phyloP scores from a whole-genome alignment of 805 yeast species.

The Wickerhamiella slavikovae region DNA sequence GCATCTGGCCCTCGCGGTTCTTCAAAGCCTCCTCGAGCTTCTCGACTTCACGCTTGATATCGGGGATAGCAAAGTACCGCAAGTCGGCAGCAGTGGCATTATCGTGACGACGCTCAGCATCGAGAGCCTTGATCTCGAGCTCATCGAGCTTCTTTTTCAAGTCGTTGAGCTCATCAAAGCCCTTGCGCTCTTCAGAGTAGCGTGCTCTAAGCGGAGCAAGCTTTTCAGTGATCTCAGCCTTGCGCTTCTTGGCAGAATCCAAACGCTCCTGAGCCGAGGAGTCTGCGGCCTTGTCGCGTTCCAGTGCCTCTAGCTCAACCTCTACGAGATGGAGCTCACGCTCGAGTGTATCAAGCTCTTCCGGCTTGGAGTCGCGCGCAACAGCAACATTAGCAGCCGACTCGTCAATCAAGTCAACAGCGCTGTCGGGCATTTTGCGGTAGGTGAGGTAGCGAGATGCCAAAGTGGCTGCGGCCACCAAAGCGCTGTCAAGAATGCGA shows the following conservation, averaged over 20 bases:
- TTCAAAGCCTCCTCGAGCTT: conserved; percentile 65
- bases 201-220: conserved; percentile 69
- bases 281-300: conserved; percentile 80
- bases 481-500: conserved; percentile 80
- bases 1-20: conserved; percentile 39
- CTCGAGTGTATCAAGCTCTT: conserved; percentile 82
- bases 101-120: conserved; percentile 94
- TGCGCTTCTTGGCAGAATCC: conserved; percentile 52
- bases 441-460: conserved; percentile 90
- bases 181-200: conserved; percentile 68
- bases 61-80: conserved; percentile 94
- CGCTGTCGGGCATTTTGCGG: conserved; percentile 91
- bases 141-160: conserved; percentile 87
- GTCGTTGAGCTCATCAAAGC: conserved; percentile 75
- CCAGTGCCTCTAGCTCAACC: conserved; percentile 91
- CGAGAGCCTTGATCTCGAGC: conserved; percentile 75
- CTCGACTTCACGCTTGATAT: conserved; percentile 52
- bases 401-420: conserved; percentile 90
- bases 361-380: conserved; percentile 95
- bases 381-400: conserved; percentile 95
- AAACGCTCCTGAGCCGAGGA: conserved; percentile 71
- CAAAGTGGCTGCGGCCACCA: conserved; percentile 83
- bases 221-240: conserved; percentile 69
- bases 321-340: conserved; percentile 80
- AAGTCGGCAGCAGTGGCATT: conserved; percentile 88